These are phyloP conservation scores for Lachnum nothofagi DNA, from an alignment of 2,329 filamentous ascomycete genomes.

Conservation along the genomic window DNA sequence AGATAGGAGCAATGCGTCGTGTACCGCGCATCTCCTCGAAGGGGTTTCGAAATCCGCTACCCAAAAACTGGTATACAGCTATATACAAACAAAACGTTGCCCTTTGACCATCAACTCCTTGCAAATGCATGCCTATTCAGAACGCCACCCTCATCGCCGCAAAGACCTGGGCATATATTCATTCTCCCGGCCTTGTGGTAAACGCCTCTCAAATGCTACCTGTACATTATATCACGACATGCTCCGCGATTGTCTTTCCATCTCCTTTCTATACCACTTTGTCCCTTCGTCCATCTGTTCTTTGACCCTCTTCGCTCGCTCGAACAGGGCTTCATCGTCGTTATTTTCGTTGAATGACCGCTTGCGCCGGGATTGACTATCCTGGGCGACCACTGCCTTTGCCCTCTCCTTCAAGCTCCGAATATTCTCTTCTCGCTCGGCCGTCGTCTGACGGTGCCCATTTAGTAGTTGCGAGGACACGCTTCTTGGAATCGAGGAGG, in stretches of 20 bases:
- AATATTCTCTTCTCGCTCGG: constrained; percentile 17
- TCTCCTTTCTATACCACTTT: constrained; percentile 29
- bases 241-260: constrained; percentile 23
- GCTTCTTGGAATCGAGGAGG: constrained; percentile 18
- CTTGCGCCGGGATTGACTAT: constrained; percentile 14
- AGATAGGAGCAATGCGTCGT: too few species aligned
- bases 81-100: not conserved
- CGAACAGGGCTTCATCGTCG: constrained; percentile 31
- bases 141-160: not conserved
- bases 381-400: constrained; percentile 19
- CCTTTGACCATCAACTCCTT: not conserved
- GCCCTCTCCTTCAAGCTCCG: constrained; percentile 26
- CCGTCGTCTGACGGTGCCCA: constrained; percentile 4
- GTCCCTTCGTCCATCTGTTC: constrained; percentile 33
- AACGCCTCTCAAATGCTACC: constrained; percentile 13
- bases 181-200: not conserved
- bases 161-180: not conserved
- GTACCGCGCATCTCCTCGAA: too few species aligned
- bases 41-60: not conserved
- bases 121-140: not conserved
- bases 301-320: constrained; percentile 30
- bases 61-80: not conserved
- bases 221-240: constrained; percentile 17
- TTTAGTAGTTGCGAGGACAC: constrained; percentile 17
- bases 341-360: constrained; percentile 19